Evolutionary conservation across 495 filamentous ascomycete genomes (phyloP).

Genomic region (Aspergillus baeticus): DNA sequence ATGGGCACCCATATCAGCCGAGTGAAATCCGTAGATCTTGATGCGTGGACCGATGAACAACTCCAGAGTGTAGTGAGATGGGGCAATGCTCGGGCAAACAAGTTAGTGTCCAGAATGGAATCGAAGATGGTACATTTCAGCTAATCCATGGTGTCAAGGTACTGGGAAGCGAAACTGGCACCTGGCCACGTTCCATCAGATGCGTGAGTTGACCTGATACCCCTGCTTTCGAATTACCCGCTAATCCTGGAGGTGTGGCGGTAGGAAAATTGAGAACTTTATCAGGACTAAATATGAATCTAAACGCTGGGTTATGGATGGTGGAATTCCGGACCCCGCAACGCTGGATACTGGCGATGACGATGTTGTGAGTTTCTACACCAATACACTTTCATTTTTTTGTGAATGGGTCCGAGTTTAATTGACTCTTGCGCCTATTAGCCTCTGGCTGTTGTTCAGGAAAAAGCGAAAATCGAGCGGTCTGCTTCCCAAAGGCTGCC

Average conservation of each 20-base stretch:
- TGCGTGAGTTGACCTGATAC: constrained; percentile 52
- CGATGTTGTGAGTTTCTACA: constrained; percentile 60
- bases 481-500: constrained; percentile 52
- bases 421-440: constrained; percentile 31
- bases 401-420: neutral
- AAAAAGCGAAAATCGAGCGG: constrained; percentile 67
- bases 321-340: constrained; percentile 84
- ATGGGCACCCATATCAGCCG: constrained; percentile 99
- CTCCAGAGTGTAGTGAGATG: constrained; percentile 86
- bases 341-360: constrained; percentile 82
- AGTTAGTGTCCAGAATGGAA: constrained; percentile 48
- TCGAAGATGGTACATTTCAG: constrained; percentile 6
- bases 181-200: constrained; percentile 94
- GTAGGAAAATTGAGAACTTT: constrained; percentile 96
- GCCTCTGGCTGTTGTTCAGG: constrained; percentile 72
- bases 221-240: neutral
- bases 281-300: constrained; percentile 98
- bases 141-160: constrained; percentile 45
- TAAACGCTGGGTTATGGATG: constrained; percentile 98
- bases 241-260: constrained; percentile 1
- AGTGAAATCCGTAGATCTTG: constrained; percentile 96
- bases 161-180: constrained; percentile 96
- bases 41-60: constrained; percentile 98
- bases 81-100: constrained; percentile 95
- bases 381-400: neutral